A percentile compares a stretch with the other conserved stretches of the same genome.
These are phyloP conservation scores for Cudoniella acicularis DNA, from an alignment of 495 filamentous ascomycete species.

Conservation along the genomic window DNA sequence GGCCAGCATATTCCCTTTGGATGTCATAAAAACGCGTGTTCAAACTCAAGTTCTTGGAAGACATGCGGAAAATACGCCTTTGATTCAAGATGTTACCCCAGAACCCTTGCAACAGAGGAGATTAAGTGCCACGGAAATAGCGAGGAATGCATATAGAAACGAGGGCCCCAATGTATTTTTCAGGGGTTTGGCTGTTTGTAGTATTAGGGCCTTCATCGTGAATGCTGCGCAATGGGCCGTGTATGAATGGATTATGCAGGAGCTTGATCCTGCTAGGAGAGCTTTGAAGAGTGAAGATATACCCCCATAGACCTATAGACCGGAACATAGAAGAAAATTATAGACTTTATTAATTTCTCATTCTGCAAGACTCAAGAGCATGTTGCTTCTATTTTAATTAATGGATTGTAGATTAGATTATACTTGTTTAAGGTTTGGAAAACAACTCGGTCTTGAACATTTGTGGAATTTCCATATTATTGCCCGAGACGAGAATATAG, in stretches of 20 bases:
- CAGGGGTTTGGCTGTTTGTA: constrained; percentile 73
- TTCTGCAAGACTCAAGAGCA: too few species aligned
- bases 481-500: too few species aligned
- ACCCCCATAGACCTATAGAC: not conserved
- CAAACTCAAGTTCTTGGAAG: constrained; percentile 55
- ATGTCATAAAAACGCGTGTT: constrained; percentile 84
- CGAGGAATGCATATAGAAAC: constrained; percentile 56
- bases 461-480: too few species aligned
- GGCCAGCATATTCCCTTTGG: constrained; percentile 82
- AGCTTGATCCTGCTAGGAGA: constrained; percentile 31
- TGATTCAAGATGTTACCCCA: constrained; percentile 30
- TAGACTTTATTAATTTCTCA: too few species aligned
- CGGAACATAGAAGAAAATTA: constrained; percentile 24
- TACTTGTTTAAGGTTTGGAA: too few species aligned
- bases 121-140: constrained; percentile 56
- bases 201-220: constrained; percentile 78
- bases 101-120: constrained; percentile 23
- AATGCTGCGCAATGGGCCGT: constrained; percentile 80
- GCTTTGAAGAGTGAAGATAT: not conserved
- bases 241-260: constrained; percentile 77
- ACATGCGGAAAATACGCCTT: constrained; percentile 17
- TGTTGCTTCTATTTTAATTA: too few species aligned
- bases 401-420: not conserved
- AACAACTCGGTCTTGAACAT: too few species aligned
- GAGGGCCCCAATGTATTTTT: constrained; percentile 72